phyloP scores from a whole-genome alignment of 225 moss, liverwort and hornwort species.

The Pseudisothecium myosuroides region DNA sequence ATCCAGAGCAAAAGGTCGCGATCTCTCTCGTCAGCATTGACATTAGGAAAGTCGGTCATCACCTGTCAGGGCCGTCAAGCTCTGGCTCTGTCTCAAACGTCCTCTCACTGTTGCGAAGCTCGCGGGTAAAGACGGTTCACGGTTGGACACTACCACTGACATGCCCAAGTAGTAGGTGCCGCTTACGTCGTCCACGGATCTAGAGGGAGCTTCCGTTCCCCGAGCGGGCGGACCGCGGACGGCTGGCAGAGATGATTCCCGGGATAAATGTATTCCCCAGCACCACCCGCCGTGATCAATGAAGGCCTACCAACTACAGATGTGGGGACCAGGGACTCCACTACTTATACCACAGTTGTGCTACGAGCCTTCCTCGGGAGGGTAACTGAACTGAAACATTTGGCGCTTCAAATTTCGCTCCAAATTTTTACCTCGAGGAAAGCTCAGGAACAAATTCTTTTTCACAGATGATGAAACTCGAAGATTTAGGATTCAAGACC shows the following conservation, averaged over 20 bases:
- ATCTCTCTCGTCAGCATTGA: background rate
- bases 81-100: background rate
- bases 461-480: no score
- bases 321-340: background rate
- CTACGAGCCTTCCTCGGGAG: background rate
- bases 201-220: background rate
- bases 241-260: slow-evolving; percentile 8
- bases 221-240: background rate
- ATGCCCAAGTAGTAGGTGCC: background rate
- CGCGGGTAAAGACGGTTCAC: background rate
- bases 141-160: background rate
- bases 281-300: background rate
- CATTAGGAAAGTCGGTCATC: background rate
- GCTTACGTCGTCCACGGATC: background rate
- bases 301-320: background rate
- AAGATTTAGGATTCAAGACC: background rate
- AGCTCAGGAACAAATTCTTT: background rate
- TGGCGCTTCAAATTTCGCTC: background rate
- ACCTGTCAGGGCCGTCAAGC: background rate
- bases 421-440: no score
- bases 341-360: background rate
- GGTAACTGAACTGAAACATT: no score
- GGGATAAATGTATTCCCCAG: background rate
- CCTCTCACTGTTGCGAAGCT: background rate
- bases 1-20: background rate